Evolutionary conservation across 2,329 filamentous ascomycete genomes (phyloP).

Genomic region (Colletotrichum magnum): DNA sequence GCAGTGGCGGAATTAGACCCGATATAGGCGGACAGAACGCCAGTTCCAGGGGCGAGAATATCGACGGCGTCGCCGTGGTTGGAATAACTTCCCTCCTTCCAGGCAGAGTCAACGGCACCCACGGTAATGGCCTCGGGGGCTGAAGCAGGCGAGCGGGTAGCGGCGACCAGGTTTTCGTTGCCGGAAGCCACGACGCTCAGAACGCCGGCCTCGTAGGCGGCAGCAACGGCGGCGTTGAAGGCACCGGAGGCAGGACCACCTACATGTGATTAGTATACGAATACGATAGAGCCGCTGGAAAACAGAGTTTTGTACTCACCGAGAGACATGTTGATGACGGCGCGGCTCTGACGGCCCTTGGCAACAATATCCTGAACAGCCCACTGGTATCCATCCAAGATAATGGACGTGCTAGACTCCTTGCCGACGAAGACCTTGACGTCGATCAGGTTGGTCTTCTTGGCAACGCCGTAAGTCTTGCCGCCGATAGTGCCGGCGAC

Average conservation of each 20-base stretch:
- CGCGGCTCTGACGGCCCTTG: constrained; percentile 45
- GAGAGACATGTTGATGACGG: constrained; percentile 63
- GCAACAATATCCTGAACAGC: constrained; percentile 50
- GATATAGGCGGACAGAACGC: constrained; percentile 62
- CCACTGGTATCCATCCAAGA: constrained; percentile 52
- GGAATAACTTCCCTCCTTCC: constrained; percentile 60
- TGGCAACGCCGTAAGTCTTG: constrained; percentile 57
- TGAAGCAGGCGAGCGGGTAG: constrained; percentile 62
- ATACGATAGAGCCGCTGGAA: background rate
- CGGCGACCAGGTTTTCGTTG: constrained; percentile 57
- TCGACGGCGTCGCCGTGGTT: constrained; percentile 64
- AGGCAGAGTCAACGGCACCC: constrained; percentile 59
- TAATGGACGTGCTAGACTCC: constrained; percentile 47
- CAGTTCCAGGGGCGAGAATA: constrained; percentile 64
- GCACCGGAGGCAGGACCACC: constrained; percentile 60
- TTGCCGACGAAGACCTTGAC: constrained; percentile 60
- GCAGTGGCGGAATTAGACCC: constrained; percentile 56
- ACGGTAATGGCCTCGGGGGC: constrained; percentile 65
- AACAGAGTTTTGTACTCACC: constrained; percentile 1
- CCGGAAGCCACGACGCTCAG: constrained; percentile 69
- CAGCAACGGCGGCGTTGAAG: constrained; percentile 65
- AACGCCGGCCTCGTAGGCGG: constrained; percentile 61
- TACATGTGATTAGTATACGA: background rate
- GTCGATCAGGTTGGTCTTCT: constrained; percentile 57
- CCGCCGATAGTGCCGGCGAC: constrained; percentile 55